phyloP scores from a whole-genome alignment of 345 rosid species.

The Microcos paniculata region DNA sequence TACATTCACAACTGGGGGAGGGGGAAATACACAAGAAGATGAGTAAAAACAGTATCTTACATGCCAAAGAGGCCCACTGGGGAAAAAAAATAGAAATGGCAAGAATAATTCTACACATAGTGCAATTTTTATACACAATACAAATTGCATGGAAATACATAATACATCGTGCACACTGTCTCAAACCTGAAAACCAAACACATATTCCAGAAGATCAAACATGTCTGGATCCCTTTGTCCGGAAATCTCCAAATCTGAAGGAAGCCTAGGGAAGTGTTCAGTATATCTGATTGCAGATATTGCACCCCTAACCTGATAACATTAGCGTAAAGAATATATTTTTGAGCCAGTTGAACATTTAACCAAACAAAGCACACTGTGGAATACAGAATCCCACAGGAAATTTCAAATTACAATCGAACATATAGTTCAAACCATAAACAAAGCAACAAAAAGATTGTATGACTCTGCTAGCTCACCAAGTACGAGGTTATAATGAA shows the following conservation, averaged over 20 bases:
- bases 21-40: background rate
- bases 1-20: background rate
- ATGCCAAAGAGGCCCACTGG: background rate
- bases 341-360: conserved; percentile 13
- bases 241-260: conserved; percentile 57
- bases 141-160: background rate
- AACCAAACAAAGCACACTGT: conserved; percentile 14
- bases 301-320: conserved; percentile 83
- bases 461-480: background rate
- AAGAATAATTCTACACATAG: background rate
- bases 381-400: background rate
- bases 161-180: background rate
- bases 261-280: conserved; percentile 82
- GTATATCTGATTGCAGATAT: conserved; percentile 75
- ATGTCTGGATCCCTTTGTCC: conserved; percentile 84
- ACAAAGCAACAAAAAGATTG: background rate
- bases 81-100: background rate
- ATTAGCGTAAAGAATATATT: background rate
- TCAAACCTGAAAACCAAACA: conserved; percentile 95
- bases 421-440: background rate
- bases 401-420: background rate
- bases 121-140: background rate
- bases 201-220: conserved; percentile 89
- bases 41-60: background rate
- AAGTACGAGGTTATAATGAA: background rate